These are phyloP conservation scores for Hamamelis virginiana DNA, from an alignment of 164 flowering plant species.

Conservation along the genomic window DNA sequence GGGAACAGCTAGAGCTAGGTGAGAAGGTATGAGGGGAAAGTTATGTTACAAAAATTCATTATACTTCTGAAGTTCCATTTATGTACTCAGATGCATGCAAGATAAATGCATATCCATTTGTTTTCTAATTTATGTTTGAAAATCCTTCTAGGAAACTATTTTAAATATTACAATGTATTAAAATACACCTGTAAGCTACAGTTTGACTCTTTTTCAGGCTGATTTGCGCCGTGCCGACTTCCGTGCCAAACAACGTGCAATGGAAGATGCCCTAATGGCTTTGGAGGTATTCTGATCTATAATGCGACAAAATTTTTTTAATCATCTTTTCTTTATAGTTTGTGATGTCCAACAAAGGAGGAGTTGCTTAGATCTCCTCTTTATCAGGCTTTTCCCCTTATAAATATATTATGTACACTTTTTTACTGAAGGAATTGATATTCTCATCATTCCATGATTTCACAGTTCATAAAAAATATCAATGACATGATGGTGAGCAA, in stretches of 20 bases:
- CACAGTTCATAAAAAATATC: slow-evolving; percentile 81
- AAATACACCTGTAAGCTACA: not conserved
- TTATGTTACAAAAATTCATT: not conserved
- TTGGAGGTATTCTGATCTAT: slow-evolving; percentile 58
- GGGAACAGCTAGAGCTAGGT: not conserved
- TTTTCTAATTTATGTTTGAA: too few species aligned
- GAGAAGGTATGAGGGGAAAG: not conserved
- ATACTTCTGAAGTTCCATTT: not conserved
- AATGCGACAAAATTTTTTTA: not conserved
- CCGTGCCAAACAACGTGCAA: slow-evolving; percentile 84
- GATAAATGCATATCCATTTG: too few species aligned
- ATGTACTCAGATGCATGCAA: not conserved
- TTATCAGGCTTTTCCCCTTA: not conserved
- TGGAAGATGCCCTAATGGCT: slow-evolving; percentile 95
- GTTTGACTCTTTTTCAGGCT: slow-evolving; percentile 52
- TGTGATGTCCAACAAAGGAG: not conserved
- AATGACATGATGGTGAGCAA: slow-evolving; percentile 87
- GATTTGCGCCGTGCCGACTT: slow-evolving; percentile 83
- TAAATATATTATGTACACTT: not conserved
- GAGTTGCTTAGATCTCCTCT: not conserved
- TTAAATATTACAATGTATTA: slow-evolving; percentile 1
- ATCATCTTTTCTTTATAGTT: not conserved
- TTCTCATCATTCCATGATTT: not conserved
- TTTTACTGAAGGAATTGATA: not conserved
- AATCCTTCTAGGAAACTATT: not conserved